Conservation (phyloP, 1,284 basidiomycete genomes). For the Abortiporus biennis region DNA sequence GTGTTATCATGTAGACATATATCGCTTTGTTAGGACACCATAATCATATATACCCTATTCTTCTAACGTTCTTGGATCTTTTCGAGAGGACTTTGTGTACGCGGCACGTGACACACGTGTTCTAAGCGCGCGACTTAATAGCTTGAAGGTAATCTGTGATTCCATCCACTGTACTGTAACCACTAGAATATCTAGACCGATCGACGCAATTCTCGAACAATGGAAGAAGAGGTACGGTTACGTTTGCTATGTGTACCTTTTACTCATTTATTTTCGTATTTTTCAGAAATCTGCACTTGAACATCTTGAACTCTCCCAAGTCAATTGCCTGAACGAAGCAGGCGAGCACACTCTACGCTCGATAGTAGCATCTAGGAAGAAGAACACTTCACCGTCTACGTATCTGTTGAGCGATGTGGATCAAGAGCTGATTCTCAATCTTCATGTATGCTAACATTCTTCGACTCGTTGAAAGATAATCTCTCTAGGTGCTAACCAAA, state of each 20-base stretch:
- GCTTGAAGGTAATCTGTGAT: too few species aligned
- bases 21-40: too few species aligned
- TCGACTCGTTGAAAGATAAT: neutral
- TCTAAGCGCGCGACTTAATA: too few species aligned
- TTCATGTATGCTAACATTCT: constrained; percentile 39
- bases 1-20: constrained; percentile 52
- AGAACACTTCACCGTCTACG: constrained; percentile 34
- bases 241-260: too few species aligned
- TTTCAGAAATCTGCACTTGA: constrained; percentile 52
- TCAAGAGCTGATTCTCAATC: constrained; percentile 69
- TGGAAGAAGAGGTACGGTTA: too few species aligned
- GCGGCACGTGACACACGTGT: neutral
- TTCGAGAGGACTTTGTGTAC: constrained; percentile 1
- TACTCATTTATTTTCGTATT: neutral
- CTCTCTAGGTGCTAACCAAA: too few species aligned
- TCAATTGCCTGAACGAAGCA: constrained; percentile 77
- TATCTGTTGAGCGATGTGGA: constrained; percentile 78
- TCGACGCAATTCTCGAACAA: too few species aligned
- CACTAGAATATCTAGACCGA: too few species aligned
- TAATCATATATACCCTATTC: too few species aligned
- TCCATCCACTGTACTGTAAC: too few species aligned
- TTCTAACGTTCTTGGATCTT: neutral
- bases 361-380: constrained; percentile 45
- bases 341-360: constrained; percentile 52
- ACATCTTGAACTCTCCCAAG: constrained; percentile 51